Evolutionary conservation across 768 basidiomycete genomes (phyloP).

Genomic region (Russula abietina): DNA sequence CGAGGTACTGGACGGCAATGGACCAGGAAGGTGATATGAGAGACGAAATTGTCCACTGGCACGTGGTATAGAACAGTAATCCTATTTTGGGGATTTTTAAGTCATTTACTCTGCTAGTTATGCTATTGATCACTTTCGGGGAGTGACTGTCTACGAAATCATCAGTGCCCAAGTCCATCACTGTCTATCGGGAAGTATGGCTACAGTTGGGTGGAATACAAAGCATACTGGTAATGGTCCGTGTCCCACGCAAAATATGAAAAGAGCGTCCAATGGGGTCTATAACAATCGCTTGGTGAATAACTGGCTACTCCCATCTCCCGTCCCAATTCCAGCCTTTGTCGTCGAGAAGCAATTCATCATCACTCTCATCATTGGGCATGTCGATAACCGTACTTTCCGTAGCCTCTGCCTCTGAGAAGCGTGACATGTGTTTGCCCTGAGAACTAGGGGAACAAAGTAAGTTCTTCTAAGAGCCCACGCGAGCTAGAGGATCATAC

Average conservation of each 20-base stretch:
- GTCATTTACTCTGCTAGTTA: background rate
- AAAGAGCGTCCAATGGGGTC: no score
- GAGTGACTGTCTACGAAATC: background rate
- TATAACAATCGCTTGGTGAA: background rate
- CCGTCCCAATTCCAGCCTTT: constrained; percentile 26
- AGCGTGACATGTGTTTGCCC: background rate
- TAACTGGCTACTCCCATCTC: constrained; percentile 14
- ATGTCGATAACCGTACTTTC: constrained; percentile 9
- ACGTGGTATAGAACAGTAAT: constrained; percentile 7
- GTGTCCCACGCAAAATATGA: background rate
- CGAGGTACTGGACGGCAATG: background rate
- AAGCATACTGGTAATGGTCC: background rate
- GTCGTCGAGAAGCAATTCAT: constrained; percentile 19
- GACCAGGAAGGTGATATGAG: background rate
- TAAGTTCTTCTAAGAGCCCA: background rate
- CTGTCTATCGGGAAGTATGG: background rate
- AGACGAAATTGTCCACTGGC: background rate
- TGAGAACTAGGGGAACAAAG: background rate
- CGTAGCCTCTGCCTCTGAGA: background rate
- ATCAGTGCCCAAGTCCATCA: background rate
- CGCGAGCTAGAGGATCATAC: background rate
- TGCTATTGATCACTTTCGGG: background rate
- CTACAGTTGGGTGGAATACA: background rate
- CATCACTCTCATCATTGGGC: constrained; percentile 18
- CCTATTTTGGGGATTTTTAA: no score